phyloP scores from a whole-genome alignment of 257 asterid genomes.

The Penstemon newberryi region DNA sequence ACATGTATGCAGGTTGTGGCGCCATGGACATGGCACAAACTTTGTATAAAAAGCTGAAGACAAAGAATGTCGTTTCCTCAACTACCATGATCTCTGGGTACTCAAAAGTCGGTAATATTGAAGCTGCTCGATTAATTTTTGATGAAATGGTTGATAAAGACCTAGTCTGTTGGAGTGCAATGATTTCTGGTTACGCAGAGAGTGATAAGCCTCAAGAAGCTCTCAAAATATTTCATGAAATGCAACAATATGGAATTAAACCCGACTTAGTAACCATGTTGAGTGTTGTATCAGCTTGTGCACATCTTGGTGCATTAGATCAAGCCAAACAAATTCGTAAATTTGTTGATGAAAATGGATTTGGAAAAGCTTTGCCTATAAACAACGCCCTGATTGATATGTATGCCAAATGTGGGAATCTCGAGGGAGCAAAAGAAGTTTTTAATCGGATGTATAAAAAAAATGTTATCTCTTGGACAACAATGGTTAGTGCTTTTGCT shows the following conservation, averaged over 20 bases:
- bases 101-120: constrained; percentile 51
- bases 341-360: constrained; percentile 46
- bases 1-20: constrained; percentile 68
- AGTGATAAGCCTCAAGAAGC: constrained; percentile 69
- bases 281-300: constrained; percentile 72
- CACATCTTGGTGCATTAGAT: constrained; percentile 66
- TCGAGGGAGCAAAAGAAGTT: constrained; percentile 54
- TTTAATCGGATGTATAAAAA: constrained; percentile 44
- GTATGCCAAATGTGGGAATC: constrained; percentile 80
- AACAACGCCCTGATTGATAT: constrained; percentile 72
- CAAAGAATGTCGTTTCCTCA: constrained; percentile 55
- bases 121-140: constrained; percentile 61
- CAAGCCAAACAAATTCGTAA: constrained; percentile 50
- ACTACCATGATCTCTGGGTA: constrained; percentile 74
- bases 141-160: constrained; percentile 54
- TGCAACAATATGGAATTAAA: constrained; percentile 52
- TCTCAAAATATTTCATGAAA: constrained; percentile 53
- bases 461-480: constrained; percentile 78
- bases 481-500: constrained; percentile 62
- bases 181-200: constrained; percentile 77
- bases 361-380: constrained; percentile 58
- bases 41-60: constrained; percentile 51
- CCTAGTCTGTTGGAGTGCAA: constrained; percentile 81
- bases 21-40: constrained; percentile 61
- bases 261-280: constrained; percentile 80